Base-by-base conservation (phyloP, 805 yeast genomes). In the Kluyveromyces nonfermentans region DNA sequence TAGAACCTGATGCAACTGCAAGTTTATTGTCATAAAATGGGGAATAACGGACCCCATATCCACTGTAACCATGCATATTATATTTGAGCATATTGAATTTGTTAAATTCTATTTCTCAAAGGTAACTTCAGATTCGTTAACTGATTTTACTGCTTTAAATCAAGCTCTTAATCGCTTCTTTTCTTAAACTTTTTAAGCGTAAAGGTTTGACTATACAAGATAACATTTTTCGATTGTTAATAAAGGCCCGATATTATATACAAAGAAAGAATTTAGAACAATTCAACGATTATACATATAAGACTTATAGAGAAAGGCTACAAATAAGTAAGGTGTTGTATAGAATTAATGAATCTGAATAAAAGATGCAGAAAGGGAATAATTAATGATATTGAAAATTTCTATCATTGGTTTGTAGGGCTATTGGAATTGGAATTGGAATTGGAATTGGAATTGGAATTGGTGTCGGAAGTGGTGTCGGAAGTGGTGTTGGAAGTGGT, bases 1-100 rank as follows among this genome's bases (percentile, higher is more conserved):
- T 93, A 21, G 97, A 87, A 1, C 96, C 82, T 0, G 95, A 73
- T 0, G 95, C 94, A 28, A 87, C 90, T 0, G 96, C 96, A 18
- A 90, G 57, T 55, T 85, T 84, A 65, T 84, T 85, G 63, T 90
- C 97, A 54, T 78, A 85, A 56, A 80, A 90, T 1, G 97, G 97
- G 0, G 96, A 87, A 67, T 90, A 93, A 55, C 82, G 82, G 14
- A 88, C 83, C 0, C 82, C 81, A 59, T 86, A 86, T 14, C 97
- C 97, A 57, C 87, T 83, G 63, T 76, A 87, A 0, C 96, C 95
- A 15, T 69, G 65, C 20, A 95, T 85, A 52, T 85, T 70, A 60
- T 71, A 87, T 2, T 80, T 69, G 16, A 86, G 71, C 96, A 88
- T 85, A 17, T 33, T 41, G 18, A 18, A 22, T 14, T 41, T 37